Base-by-base conservation (phyloP, 805 yeast genomes). In the Scheffersomyces ergatensis region DNA sequence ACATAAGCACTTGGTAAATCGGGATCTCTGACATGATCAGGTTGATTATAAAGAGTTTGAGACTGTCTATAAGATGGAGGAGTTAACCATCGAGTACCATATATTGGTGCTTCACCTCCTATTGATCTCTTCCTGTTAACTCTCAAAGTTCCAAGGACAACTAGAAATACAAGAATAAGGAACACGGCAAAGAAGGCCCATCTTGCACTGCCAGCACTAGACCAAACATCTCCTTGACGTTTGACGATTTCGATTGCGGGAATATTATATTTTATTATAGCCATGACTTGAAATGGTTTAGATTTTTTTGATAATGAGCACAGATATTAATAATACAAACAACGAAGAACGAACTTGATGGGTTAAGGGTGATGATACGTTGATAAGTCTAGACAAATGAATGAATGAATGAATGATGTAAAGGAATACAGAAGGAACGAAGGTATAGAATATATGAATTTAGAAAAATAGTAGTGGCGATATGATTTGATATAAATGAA, bases 81-180 rank as follows among this genome's bases (percentile, higher is more conserved):
- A 0, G 93, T 84, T 67, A 89, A 78, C 95, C 95, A 85, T 9
- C 85, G 77, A 1, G 93, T 85, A 8, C 92, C 92, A 44, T 77
- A 66, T 1, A 87, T 67, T 0, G 96, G 95, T 20, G 64, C 68
- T 46, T 68, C 63, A 1, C 83, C 83, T 18, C 55, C 53, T 33
- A 54, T 60, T 8, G 65, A 48, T 58, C 95, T 70, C 41, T 69
- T 70, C 34, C 67, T 74, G 53, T 85, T 85, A 12, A 78, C 65
- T 27, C 77, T 29, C 19, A 83, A 59, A 0, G 85, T 80, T 34
- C 74, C 73, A 0, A 75, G 21, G 3, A 83, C 48, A 2, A 80
- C 64, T 2, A 76, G 42, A 2, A 79, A 32, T 3, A 82, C 45
- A 1, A 74, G 70, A 0, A 76, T 73, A 2, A 80, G 58, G 47